Base-by-base conservation (phyloP, 768 basidiomycete species). In the Amanita brunnescens region DNA sequence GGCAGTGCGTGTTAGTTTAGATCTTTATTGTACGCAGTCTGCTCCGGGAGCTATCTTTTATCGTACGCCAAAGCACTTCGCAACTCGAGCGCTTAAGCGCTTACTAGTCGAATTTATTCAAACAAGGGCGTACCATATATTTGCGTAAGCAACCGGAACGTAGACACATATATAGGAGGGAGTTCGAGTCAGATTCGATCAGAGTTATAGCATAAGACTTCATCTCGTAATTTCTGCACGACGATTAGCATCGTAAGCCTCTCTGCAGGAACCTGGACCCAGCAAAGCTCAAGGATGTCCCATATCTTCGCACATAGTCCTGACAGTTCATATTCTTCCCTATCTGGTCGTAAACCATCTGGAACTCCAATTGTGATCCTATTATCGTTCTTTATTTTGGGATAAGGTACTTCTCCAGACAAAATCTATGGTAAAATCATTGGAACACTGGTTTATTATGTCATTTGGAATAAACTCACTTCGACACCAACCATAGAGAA, bases 401-500 rank as follows among this genome's bases (percentile, higher is more conserved):
- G 49, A 7, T 51, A 51, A 6, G 41, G 41, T 14, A 7, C 13
- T 21, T 24, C 41, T 16, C 40, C 41, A 32, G 49, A 43, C 12
- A 51, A 32, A 16, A 51, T 51, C 41, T 43, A 16, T 13, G 6
- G 12, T 2, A 9, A 6, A 2, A 7, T 23, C 0, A 23, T n/a
- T 9, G 21, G 33, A 26, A 26, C 34, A 30, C n/a, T 16, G n/a
- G 12, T 26, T n/a, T n/a, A n/a, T n/a, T n/a, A n/a, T n/a, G 13
- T n/a, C 9, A 26, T 24, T 12, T 7, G 24, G 6, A 10, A 20
- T 20, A 8, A 32, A 13, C 32, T 4, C 34, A 49, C 48, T 35
- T 49, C 40, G 12, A 26, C 45, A 60, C 79, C 80, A 41, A 82
- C 73, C 23, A 75, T 79, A 0, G 69, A 78, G 59, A 79, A 82